Conservation (phyloP, 345 rosid genomes). For the Litchi chinensis region DNA sequence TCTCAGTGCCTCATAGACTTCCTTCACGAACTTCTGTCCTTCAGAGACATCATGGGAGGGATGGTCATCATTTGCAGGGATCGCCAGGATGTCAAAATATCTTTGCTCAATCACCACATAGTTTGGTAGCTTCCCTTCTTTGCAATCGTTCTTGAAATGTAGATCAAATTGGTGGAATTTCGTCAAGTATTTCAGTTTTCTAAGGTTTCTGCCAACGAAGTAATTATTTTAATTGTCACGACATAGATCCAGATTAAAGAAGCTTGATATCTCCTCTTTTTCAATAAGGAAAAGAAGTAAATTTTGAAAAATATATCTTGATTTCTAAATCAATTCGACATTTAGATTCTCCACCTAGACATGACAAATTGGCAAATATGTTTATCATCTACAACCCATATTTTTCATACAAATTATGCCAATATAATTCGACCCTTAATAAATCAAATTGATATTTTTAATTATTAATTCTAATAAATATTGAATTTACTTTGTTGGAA, state of each 20-base stretch:
- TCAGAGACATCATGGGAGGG: constrained; percentile 60
- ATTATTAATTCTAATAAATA: too few relatives aligned
- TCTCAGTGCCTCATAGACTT: constrained; percentile 55
- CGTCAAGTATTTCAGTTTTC: constrained; percentile 40
- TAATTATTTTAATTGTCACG: background rate
- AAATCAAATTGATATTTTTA: too few relatives aligned
- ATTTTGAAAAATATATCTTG: too few relatives aligned
- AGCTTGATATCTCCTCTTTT: too few relatives aligned
- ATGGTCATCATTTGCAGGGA: constrained; percentile 55
- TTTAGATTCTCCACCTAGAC: too few relatives aligned
- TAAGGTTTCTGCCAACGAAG: constrained; percentile 39
- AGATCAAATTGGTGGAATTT: constrained; percentile 48
- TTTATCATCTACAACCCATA: too few relatives aligned
- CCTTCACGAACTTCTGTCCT: constrained; percentile 56
- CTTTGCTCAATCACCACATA: constrained; percentile 54
- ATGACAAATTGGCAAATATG: too few relatives aligned
- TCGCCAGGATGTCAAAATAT: constrained; percentile 38
- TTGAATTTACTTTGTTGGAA: too few relatives aligned
- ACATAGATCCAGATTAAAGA: background rate
- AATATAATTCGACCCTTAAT: too few relatives aligned
- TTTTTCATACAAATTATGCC: too few relatives aligned
- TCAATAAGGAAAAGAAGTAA: too few relatives aligned
- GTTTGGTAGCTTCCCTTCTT: constrained; percentile 55
- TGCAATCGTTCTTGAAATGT: constrained; percentile 44
- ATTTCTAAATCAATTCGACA: too few relatives aligned